Percentiles rank a stretch among this genome's conserved stretches.
Evolutionary conservation across 164 flowering plant genomes (phyloP).

Genomic region (Dillenia suffruticosa): DNA sequence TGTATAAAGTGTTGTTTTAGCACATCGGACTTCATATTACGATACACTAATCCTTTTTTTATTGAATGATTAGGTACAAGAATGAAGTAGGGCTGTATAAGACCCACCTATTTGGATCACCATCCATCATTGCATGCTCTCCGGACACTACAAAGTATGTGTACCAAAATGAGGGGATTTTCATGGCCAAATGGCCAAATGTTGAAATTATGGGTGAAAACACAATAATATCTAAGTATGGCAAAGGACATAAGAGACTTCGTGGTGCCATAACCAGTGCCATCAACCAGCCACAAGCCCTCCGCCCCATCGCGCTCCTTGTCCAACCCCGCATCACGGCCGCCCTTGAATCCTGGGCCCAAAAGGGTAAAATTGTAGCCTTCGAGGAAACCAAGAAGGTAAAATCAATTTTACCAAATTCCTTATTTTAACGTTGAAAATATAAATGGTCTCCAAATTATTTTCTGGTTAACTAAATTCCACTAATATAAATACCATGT

Average conservation of each 20-base stretch:
- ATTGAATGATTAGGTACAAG: conserved; percentile 33
- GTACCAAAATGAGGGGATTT: conserved; percentile 21
- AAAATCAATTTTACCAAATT: no score
- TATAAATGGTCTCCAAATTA: no score
- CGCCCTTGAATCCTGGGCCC: conserved; percentile 24
- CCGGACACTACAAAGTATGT: conserved; percentile 39
- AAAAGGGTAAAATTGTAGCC: conserved; percentile 15
- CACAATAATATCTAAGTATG: conserved; percentile 26
- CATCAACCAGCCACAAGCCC: conserved; percentile 30
- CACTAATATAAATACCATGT: no score
- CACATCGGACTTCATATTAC: no score
- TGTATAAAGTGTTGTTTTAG: no score
- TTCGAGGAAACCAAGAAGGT: conserved; percentile 36
- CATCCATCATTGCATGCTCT: conserved; percentile 39
- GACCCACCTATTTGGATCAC: conserved; percentile 47
- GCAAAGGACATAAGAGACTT: conserved; percentile 27
- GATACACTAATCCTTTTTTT: background rate
- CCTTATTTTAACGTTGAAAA: no score
- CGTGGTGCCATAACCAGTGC: conserved; percentile 21
- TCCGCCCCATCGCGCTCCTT: conserved; percentile 16
- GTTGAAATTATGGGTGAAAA: conserved; percentile 28
- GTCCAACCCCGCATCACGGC: conserved; percentile 32
- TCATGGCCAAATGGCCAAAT: conserved; percentile 28
- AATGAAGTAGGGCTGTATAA: conserved; percentile 41
- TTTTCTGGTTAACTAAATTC: no score